Evolutionary conservation across 306 rosid genomes (phyloP).

Genomic region (Arachis hypogaea): DNA sequence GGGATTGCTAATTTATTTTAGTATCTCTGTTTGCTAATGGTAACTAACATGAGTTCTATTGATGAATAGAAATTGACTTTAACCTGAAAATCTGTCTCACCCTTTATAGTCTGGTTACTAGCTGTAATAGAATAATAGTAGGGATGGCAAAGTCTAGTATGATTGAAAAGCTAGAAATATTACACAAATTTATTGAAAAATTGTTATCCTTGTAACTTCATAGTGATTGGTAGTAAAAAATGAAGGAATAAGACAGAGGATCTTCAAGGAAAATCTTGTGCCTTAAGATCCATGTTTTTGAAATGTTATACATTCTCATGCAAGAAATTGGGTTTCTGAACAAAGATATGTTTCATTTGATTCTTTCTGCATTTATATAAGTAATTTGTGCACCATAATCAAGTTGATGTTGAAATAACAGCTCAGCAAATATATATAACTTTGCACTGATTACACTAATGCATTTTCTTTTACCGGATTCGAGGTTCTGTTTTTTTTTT

Average conservation of each 20-base stretch:
- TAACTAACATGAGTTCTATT: conserved; percentile 35
- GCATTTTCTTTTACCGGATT: conserved; percentile 61
- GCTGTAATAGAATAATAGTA: neutral
- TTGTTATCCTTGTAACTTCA: neutral
- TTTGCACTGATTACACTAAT: conserved; percentile 42
- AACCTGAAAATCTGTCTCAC: conserved; percentile 27
- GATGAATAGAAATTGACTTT: conserved; percentile 30
- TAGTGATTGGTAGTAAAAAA: conserved; percentile 1
- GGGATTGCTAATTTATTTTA: conserved; percentile 26
- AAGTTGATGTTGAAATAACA: conserved; percentile 38
- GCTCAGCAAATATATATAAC: conserved; percentile 34
- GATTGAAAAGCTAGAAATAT: conserved; percentile 20
- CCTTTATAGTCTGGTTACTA: conserved; percentile 37
- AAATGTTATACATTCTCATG: conserved; percentile 20
- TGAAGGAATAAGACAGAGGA: conserved; percentile 8
- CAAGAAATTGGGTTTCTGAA: conserved; percentile 39
- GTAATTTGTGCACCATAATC: conserved; percentile 30
- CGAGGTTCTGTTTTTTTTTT: conserved; percentile 48
- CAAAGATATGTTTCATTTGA: conserved; percentile 50
- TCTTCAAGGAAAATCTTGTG: conserved; percentile 13
- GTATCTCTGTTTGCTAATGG: conserved; percentile 36
- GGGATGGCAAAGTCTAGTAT: conserved; percentile 18
- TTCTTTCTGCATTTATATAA: conserved; percentile 49
- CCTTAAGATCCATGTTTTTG: conserved; percentile 26
- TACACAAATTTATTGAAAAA: neutral